phyloP scores from a whole-genome alignment of 2,329 filamentous ascomycete species.

The Cercospora sesami region DNA sequence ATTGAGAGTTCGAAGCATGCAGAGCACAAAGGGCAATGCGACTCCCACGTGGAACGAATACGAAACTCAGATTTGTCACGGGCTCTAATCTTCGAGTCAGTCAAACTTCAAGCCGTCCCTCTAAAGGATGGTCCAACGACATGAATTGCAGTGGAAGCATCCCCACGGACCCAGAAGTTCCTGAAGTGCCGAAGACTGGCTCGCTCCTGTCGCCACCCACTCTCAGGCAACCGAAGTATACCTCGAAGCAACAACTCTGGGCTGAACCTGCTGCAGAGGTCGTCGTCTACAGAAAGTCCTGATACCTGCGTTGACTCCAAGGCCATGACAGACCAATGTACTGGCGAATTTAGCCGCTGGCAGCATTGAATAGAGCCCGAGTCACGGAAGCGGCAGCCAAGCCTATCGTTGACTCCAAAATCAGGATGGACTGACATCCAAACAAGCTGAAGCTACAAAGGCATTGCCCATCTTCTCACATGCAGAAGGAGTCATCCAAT shows the following conservation, averaged over 20 bases:
- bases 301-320: not conserved
- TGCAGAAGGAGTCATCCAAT: not conserved
- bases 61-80: not conserved
- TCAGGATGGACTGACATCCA: not conserved
- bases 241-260: not conserved
- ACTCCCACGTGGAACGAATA: not conserved
- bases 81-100: not conserved
- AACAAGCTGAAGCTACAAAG: not conserved
- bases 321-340: accelerated
- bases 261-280: not conserved
- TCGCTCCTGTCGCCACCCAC: not conserved
- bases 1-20: not conserved
- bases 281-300: not conserved
- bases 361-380: not conserved
- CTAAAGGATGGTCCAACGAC: not conserved
- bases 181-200: not conserved
- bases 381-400: not conserved
- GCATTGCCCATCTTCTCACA: not conserved
- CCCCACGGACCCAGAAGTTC: not conserved
- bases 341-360: not conserved
- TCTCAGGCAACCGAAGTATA: not conserved
- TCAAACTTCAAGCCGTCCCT: not conserved
- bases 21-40: not conserved
- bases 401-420: not conserved
- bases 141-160: not conserved